Base-by-base conservation (phyloP, 2,329 filamentous ascomycete species). In the Fusarium sp. region DNA sequence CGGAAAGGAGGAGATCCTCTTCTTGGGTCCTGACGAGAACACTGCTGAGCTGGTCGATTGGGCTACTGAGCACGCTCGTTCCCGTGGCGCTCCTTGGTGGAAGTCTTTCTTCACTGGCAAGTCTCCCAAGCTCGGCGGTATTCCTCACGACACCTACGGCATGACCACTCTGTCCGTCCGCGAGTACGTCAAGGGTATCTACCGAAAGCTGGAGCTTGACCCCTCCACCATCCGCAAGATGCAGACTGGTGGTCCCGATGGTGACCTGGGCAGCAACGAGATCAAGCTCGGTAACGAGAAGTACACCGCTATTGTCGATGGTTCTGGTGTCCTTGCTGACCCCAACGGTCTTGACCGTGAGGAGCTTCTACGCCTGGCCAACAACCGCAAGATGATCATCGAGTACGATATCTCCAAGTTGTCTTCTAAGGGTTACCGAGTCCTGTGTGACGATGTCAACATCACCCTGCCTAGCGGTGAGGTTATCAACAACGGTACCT, bases 81-180 rank as follows among this genome's bases (percentile, higher is more conserved):
- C 84, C 65, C 91, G 96, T 73, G 94, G 94, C 45, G 96, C 96
- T 6, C 94, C 94, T 28, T 99, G 95, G 94, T 99, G 96, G 96
- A 99, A 99, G 86, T 99, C 96, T 0, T 99, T 99, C 88, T 99
- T 99, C 87, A 99, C 96, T 3, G 96, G 96, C 76, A 99, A 99
- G 87, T 97, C 94, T 73, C 96, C 94, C 54, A 96, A 92, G 81
- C 88, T 99, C 15, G 96, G 96, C 68, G 96, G 96, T 77, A 99
- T 99, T 73, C 96, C 96, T 38, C 96, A 99, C 81, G 96, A 99
- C 79, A 83, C 86, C 40, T 99, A 99, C 77, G 96, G 96, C 75
- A 99, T 99, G 96, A 99, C 96, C 1, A 98, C 96, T 1, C 83
- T 98, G 59, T 98, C 94, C 7, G 95, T 99, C 50, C 94, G 96